phyloP scores from a whole-genome alignment of 2,329 filamentous ascomycete genomes.

The Lachnellula suecica region DNA sequence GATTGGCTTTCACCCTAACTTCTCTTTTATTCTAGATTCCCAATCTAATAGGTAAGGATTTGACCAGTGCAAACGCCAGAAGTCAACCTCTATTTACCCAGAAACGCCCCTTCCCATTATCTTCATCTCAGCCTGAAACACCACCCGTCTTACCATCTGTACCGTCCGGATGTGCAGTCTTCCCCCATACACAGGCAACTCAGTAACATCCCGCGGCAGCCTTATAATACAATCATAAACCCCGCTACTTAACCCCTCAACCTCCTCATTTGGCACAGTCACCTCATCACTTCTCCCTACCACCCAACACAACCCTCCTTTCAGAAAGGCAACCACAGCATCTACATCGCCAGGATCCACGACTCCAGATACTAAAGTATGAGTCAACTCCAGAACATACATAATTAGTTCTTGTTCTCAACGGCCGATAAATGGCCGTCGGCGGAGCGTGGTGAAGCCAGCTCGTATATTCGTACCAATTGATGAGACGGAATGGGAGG shows the following conservation, averaged over 20 bases:
- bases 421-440: background rate
- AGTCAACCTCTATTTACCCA: no score
- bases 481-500: background rate
- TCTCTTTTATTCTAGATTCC: no score
- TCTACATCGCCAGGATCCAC: conserved; percentile 12
- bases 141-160: background rate
- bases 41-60: no score
- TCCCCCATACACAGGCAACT: background rate
- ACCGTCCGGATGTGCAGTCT: background rate
- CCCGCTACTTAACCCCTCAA: background rate
- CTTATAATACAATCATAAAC: background rate
- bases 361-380: conserved; percentile 11
- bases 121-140: background rate
- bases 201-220: background rate
- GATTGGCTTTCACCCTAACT: no score
- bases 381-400: conserved; percentile 18
- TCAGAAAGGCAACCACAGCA: conserved; percentile 17
- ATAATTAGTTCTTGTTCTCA: conserved; percentile 14
- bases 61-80: no score
- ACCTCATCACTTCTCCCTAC: conserved; percentile 15
- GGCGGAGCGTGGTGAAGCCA: conserved; percentile 47
- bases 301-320: conserved; percentile 22
- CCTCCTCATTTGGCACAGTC: background rate
- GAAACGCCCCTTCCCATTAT: no score
- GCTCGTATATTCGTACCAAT: conserved; percentile 25